phyloP scores from a whole-genome alignment of 2,329 filamentous ascomycete genomes.

The Alternaria sp. region DNA sequence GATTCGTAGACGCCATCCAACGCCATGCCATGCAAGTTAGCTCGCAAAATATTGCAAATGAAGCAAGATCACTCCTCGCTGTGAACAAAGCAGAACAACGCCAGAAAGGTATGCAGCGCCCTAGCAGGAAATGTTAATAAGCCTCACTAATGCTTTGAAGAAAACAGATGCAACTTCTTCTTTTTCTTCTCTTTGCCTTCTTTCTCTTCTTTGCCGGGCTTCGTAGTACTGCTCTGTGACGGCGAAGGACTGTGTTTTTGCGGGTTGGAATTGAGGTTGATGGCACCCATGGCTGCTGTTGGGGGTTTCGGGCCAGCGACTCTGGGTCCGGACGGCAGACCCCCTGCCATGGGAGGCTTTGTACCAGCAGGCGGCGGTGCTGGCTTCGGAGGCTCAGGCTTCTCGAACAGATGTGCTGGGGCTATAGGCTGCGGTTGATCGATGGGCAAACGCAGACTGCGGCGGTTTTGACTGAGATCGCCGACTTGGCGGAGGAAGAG shows the following conservation, averaged over 20 bases:
- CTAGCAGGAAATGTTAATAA: constrained; percentile 5
- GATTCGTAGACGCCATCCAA: constrained; percentile 1
- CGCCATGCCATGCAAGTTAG: constrained; percentile 13
- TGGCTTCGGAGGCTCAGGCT: constrained; percentile 64
- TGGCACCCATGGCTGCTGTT: constrained; percentile 42
- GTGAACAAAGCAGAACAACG: constrained; percentile 19
- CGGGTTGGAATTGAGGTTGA: constrained; percentile 37
- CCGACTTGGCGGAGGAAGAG: constrained; percentile 83
- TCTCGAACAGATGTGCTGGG: constrained; percentile 85
- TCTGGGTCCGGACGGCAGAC: constrained; percentile 40
- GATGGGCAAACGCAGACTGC: constrained; percentile 78
- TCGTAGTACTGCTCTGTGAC: constrained; percentile 20
- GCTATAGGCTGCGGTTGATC: constrained; percentile 82
- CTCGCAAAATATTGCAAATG: neutral
- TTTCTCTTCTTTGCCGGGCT: constrained; percentile 32
- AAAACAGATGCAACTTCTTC: constrained; percentile 66
- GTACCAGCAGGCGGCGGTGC: constrained; percentile 58
- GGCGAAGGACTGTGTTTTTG: constrained; percentile 20
- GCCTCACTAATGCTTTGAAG: constrained; percentile 35
- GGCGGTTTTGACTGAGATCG: constrained; percentile 77
- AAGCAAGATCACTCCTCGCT: constrained; percentile 8
- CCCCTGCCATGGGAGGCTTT: constrained; percentile 35
- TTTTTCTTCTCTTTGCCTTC: constrained; percentile 53
- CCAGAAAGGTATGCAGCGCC: constrained; percentile 12
- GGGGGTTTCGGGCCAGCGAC: constrained; percentile 39